Base-by-base conservation (phyloP, 495 filamentous ascomycete species). In the Aspergillus ellipticus region DNA sequence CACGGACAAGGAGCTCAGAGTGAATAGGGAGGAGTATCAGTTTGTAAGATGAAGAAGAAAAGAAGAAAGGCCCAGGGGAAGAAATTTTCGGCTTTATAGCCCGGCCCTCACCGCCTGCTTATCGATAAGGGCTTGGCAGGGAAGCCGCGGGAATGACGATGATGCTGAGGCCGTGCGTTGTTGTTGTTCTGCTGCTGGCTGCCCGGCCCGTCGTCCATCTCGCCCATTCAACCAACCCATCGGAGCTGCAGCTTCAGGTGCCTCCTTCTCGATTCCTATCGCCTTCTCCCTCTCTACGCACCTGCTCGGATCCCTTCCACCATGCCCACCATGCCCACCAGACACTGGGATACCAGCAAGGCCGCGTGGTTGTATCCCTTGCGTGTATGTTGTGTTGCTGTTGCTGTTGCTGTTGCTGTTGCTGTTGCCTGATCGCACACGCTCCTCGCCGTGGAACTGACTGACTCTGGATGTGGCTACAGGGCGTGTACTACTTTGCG, bases 401-500 rank as follows among this genome's bases (percentile, higher is more conserved):
- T 10, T 57, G 7, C 24, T 39, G 26, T 45, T 29, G 21, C 7
- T 29, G 15, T 10, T 57, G 7, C 24, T n/a, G n/a, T n/a, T n/a
- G n/a, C 37, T 49, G 46, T 31, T 51, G 17, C 39, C 49, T 33
- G 7, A 4, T 24, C 54, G 16, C 35, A 17, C n/a, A n/a, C n/a
- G 33, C 21, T 26, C 11, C 28, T 41, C 37, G 28, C 28, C 15
- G 48, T 28, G 28, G 22, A 33, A 29, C 26, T 11, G 13, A 42
- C 49, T 42, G 22, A 47, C 42, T 20, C 33, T 0, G 3, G 22
- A 9, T 16, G 13, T 20, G 17, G 15, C 9, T 37, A 15, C 41
- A 86, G 82, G 85, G 85, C 6, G 75, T 87, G 49, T 75, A 75
- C 58, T 87, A 83, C 60, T 85, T 85, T 61, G 58, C 76, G 35